These are phyloP conservation scores for Aspergillus ibericus DNA, from an alignment of 2,329 filamentous ascomycete genomes.

Conservation along the genomic window DNA sequence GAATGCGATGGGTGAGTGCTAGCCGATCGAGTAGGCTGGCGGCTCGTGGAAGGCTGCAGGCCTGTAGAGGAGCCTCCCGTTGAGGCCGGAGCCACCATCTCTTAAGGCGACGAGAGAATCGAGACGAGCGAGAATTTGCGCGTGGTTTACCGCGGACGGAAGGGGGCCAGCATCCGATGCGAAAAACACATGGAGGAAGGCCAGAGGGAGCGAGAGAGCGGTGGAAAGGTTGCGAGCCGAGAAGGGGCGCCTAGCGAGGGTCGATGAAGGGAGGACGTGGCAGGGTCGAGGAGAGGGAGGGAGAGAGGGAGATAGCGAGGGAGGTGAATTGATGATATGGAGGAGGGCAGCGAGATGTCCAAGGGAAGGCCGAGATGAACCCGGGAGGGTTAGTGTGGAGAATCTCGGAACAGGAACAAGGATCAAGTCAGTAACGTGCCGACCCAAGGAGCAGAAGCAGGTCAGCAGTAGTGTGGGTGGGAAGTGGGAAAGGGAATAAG, in stretches of 20 bases:
- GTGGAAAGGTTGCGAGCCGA: constrained; percentile 1
- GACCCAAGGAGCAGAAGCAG: constrained; percentile 6
- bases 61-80: constrained; percentile 39
- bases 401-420: constrained; percentile 23
- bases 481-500: not conserved
- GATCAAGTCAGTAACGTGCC: constrained; percentile 10
- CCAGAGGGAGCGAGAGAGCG: constrained; percentile 19
- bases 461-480: not conserved
- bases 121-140: constrained; percentile 19
- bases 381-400: constrained; percentile 28
- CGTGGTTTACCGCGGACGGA: constrained; percentile 31
- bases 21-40: constrained; percentile 41
- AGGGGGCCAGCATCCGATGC: constrained; percentile 29
- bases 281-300: constrained; percentile 6
- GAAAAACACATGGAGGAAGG: constrained; percentile 37
- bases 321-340: constrained; percentile 17
- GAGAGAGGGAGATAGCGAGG: constrained; percentile 13
- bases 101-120: constrained; percentile 22
- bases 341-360: constrained; percentile 16
- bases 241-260: constrained; percentile 13
- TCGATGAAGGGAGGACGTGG: constrained; percentile 11
- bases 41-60: constrained; percentile 34
- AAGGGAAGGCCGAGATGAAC: constrained; percentile 24
- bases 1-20: constrained; percentile 47
- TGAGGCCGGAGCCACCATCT: constrained; percentile 50